A percentile compares a stretch with the other conserved stretches of the same genome.
Conservation (phyloP, 495 filamentous ascomycete species). For the Hypoxylon fragiforme region DNA sequence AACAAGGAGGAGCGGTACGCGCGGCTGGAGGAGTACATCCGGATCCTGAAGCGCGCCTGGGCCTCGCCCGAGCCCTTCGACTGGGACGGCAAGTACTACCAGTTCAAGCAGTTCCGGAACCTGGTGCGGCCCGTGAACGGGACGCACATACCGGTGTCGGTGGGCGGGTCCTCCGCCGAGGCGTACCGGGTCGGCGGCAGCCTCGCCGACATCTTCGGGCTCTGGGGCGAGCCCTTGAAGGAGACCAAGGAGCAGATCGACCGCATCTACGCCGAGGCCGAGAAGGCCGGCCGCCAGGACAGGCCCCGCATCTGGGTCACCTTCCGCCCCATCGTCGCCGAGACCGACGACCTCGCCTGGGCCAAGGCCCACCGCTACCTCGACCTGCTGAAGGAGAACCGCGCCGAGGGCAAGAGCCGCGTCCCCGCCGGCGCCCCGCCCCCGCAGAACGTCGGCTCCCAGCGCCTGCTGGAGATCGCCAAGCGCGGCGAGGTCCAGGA, state of each 20-base stretch:
- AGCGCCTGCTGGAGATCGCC: conserved; percentile 57
- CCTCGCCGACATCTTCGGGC: conserved; percentile 58
- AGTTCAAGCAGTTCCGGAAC: conserved; percentile 57
- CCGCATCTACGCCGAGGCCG: conserved; percentile 55
- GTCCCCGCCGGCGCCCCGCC: conserved; percentile 37
- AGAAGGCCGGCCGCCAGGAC: conserved; percentile 47
- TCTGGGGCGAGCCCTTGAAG: conserved; percentile 60
- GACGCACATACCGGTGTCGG: conserved; percentile 51
- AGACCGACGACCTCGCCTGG: conserved; percentile 60
- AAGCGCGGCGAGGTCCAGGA: conserved; percentile 57
- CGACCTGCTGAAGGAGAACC: conserved; percentile 43
- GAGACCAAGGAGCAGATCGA: conserved; percentile 60
- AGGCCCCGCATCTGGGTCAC: conserved; percentile 59
- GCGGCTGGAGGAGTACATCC: conserved; percentile 57
- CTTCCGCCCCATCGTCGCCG: conserved; percentile 57
- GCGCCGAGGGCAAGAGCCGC: conserved; percentile 37
- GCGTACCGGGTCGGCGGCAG: conserved; percentile 57
- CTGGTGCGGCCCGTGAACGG: conserved; percentile 52
- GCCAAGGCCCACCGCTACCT: conserved; percentile 54
- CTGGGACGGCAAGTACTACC: conserved; percentile 56
- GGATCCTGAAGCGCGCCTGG: conserved; percentile 57
- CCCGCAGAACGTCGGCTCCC: conserved; percentile 58
- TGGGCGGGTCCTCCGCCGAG: conserved; percentile 56
- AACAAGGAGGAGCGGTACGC: conserved; percentile 55
- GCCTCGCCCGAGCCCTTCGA: conserved; percentile 55